These are phyloP conservation scores for Graphilbum fragrans DNA, from an alignment of 2,329 filamentous ascomycete species.

Conservation along the genomic window DNA sequence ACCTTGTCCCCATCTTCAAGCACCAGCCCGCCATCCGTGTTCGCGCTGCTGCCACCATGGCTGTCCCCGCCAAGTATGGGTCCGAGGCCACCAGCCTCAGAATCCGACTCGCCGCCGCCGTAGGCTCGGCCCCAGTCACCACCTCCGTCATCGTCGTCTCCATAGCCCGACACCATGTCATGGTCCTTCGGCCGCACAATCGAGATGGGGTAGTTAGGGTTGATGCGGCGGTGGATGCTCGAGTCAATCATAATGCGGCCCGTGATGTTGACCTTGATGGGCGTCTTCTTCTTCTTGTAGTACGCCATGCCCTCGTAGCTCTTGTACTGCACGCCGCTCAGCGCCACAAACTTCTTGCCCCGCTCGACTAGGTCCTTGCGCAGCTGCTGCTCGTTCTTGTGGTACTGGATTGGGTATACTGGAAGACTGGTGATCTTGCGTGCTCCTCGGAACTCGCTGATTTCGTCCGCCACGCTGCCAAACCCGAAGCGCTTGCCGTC, in stretches of 20 bases:
- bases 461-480: constrained; percentile 56
- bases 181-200: constrained; percentile 61
- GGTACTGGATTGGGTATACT: constrained; percentile 69
- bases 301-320: constrained; percentile 77
- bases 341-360: constrained; percentile 69
- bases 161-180: constrained; percentile 40
- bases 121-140: constrained; percentile 21
- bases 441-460: constrained; percentile 66
- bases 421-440: constrained; percentile 69
- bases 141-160: constrained; percentile 32
- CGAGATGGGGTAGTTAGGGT: constrained; percentile 74
- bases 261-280: constrained; percentile 74
- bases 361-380: constrained; percentile 60
- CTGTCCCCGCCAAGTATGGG: constrained; percentile 10
- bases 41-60: not conserved
- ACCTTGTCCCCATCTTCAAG: not conserved
- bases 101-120: constrained; percentile 24
- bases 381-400: constrained; percentile 57
- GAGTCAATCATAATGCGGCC: constrained; percentile 84
- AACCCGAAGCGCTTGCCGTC: constrained; percentile 79
- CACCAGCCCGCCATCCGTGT: not conserved
- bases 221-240: constrained; percentile 68
- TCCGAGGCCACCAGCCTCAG: constrained; percentile 17
- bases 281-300: constrained; percentile 63
- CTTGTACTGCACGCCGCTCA: constrained; percentile 76